phyloP scores from a whole-genome alignment of 2,329 filamentous ascomycete genomes.

The Torrubiellomyces zombiae region DNA sequence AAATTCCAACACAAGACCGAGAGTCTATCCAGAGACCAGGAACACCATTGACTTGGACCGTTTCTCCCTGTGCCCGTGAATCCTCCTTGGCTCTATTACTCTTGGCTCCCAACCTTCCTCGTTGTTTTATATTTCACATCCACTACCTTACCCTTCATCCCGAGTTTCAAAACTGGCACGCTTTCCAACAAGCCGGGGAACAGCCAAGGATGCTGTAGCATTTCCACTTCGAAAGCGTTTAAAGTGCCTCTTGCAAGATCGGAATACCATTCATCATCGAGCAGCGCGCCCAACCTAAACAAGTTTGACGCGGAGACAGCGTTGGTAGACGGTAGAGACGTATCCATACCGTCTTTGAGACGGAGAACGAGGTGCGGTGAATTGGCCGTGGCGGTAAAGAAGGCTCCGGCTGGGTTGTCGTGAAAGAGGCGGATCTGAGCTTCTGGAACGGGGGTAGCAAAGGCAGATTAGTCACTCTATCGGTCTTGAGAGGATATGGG shows the following conservation, averaged over 20 bases:
- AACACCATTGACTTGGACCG: background rate
- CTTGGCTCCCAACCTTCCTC: too few species aligned
- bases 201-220: slow-evolving; percentile 83
- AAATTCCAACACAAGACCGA: slow-evolving; percentile 1
- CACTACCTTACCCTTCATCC: slow-evolving; percentile 29
- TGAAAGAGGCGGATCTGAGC: slow-evolving; percentile 65
- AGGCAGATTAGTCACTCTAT: too few species aligned
- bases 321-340: slow-evolving; percentile 78
- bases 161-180: slow-evolving; percentile 59
- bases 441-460: slow-evolving; percentile 23
- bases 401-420: slow-evolving; percentile 47
- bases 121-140: slow-evolving; percentile 10
- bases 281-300: slow-evolving; percentile 57
- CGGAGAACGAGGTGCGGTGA: slow-evolving; percentile 62
- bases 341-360: slow-evolving; percentile 91
- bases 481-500: background rate
- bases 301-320: slow-evolving; percentile 74
- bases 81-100: too few species aligned
- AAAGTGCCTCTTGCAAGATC: slow-evolving; percentile 56
- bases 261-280: slow-evolving; percentile 48
- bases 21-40: too few species aligned
- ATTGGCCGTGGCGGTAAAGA: slow-evolving; percentile 51
- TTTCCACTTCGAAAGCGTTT: slow-evolving; percentile 76
- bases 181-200: slow-evolving; percentile 66
- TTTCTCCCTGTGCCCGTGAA: too few species aligned